A percentile compares a stretch with the other conserved stretches of the same genome.
These are phyloP conservation scores for Dalbergia cultrata DNA, from an alignment of 306 rosid species.

Conservation along the genomic window DNA sequence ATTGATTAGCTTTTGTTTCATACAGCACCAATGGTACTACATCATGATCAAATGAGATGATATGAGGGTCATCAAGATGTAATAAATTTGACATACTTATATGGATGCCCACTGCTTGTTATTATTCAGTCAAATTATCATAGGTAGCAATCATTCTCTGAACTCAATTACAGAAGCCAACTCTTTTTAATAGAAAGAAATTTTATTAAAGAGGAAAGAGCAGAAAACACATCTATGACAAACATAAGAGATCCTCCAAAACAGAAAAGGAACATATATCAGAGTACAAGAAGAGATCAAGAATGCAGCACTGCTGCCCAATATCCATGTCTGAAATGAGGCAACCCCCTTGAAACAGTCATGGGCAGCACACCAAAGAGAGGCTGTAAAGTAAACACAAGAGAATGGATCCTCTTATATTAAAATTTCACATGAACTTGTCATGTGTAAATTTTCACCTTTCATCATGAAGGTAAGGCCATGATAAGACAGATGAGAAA, in stretches of 20 bases:
- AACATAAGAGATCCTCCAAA: constrained; percentile 26
- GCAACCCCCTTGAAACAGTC: constrained; percentile 18
- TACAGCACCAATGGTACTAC: constrained; percentile 20
- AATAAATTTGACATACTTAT: constrained; percentile 25
- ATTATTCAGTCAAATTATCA: neutral
- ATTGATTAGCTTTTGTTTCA: constrained; percentile 13
- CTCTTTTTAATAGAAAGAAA: neutral
- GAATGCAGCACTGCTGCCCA: constrained; percentile 7
- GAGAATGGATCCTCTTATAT: no score
- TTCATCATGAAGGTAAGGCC: no score
- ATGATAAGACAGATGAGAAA: no score
- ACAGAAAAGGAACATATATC: constrained; percentile 3
- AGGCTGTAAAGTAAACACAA: neutral
- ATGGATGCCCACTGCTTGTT: constrained; percentile 21
- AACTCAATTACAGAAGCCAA: neutral
- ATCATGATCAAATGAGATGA: constrained; percentile 4
- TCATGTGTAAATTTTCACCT: no score
- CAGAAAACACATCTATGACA: neutral
- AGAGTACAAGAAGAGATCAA: constrained; percentile 9
- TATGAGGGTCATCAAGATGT: constrained; percentile 1
- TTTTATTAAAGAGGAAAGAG: constrained; percentile 9
- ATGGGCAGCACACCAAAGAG: neutral
- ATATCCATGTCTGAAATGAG: constrained; percentile 34
- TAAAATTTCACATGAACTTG: no score
- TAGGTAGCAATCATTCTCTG: neutral